Base-by-base conservation (phyloP, 129 eudicot species). In the Chrysanthemum makinoi region DNA sequence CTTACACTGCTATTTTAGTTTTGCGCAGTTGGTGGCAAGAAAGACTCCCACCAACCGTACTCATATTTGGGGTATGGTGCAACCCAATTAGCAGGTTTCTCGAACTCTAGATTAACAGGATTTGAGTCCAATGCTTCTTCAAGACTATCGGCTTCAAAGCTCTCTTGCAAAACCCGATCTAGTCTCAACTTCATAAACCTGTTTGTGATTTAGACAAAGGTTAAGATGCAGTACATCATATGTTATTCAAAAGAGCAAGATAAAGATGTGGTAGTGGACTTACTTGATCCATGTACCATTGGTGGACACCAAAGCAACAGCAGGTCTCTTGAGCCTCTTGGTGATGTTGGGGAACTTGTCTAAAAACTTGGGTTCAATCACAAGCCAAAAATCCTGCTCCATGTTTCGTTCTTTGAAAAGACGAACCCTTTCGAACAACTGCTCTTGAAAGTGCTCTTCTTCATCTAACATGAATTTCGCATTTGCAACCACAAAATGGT, bases 381-480 rank as follows among this genome's bases (percentile, higher is more conserved):
- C 97, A 47, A 95, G 96, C 97, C 99, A 95, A 62, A 95, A 95
- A 77, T 95, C 99, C 63, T 86, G 96, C 80, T 95, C 99, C 69
- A 57, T 79, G 60, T 81, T 81, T 43, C 97, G 83, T 73, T 95
- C 99, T 53, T 73, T 83, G 68, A 47, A 95, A 65, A 74, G 74
- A 16, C 94, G 86, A 49, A 73, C 89, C 24, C 99, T 78, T 85
- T 95, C 99, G 51, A 49, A 72, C 79, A 95, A 54, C 60, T 75
- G 94, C 79, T 95, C 97, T 78, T 90, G 79, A 82, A 95, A 95
- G 73, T 90, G 99, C 80, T 90, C 99, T 83, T 95, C 99, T 51
- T 90, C 99, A 60, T 95, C 99, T 77, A 95, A 77, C 99, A 95
- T 95, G 83, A 95, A 95, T 66, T 95, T 95, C 5, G 99, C 99